These are phyloP conservation scores for Schizochytrium sp. DNA, from an alignment of 108 stramenopile genomes.

Conservation along the genomic window DNA sequence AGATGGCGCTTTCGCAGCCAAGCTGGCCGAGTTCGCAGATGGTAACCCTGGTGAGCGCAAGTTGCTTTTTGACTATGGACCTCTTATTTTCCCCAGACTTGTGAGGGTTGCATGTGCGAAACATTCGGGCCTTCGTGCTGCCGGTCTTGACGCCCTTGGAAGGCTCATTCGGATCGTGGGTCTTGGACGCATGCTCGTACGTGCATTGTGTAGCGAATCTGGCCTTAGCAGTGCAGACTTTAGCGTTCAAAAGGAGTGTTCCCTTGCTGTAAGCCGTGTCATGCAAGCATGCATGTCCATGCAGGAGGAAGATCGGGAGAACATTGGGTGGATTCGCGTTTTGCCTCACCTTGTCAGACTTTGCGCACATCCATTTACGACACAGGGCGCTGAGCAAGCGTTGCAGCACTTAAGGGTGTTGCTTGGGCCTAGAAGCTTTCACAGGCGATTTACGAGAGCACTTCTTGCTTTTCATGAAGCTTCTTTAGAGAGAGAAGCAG, in stretches of 20 bases:
- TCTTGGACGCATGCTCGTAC: conserved; percentile 42
- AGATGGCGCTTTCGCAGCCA: neutral
- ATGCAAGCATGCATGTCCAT: conserved; percentile 22
- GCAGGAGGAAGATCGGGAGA: neutral
- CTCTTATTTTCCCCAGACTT: conserved; percentile 45
- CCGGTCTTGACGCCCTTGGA: conserved; percentile 35
- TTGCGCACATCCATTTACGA: neutral
- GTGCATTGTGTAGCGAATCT: conserved; percentile 24
- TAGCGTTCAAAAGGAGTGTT: conserved; percentile 22
- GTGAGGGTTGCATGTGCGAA: neutral
- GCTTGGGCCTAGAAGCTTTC: neutral
- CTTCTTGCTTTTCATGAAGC: conserved; percentile 18
- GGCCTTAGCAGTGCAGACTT: neutral
- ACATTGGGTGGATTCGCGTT: conserved; percentile 35
- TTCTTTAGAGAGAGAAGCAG: neutral
- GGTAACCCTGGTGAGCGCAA: neutral
- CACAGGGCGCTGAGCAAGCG: conserved; percentile 41
- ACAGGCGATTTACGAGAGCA: conserved; percentile 3
- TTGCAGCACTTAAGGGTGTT: neutral
- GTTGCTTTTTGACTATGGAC: conserved; percentile 53
- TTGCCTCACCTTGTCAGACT: conserved; percentile 1
- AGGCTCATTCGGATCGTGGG: conserved; percentile 5
- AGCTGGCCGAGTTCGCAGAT: conserved; percentile 26
- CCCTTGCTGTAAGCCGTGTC: conserved; percentile 20
- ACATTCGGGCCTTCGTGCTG: conserved; percentile 14